Percentiles rank a stretch among this genome's conserved stretches.
phyloP scores from a whole-genome alignment of 2,329 filamentous ascomycete genomes.

The Penicillium digitatum region DNA sequence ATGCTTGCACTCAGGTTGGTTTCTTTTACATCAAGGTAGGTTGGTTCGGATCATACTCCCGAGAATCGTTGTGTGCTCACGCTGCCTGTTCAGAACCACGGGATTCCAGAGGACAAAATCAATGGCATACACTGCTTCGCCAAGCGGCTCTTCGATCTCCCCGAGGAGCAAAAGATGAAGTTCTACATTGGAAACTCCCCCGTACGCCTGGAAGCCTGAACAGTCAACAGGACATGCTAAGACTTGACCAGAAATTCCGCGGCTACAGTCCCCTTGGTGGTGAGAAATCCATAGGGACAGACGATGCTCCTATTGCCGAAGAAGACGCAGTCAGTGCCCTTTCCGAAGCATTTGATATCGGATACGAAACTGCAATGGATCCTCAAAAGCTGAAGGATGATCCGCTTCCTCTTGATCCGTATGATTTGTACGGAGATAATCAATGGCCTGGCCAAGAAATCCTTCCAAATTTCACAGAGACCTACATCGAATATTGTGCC shows the following conservation, averaged over 20 bases:
- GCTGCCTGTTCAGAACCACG: conserved; percentile 18
- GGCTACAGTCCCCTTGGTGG: conserved; percentile 27
- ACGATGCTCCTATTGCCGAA: conserved; percentile 10
- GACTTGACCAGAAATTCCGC: conserved; percentile 19
- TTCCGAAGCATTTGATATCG: conserved; percentile 28
- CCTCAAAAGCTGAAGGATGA: conserved; percentile 7
- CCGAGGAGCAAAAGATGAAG: conserved; percentile 43
- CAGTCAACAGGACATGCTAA: not conserved
- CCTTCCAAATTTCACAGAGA: conserved; percentile 16
- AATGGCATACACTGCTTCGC: conserved; percentile 21
- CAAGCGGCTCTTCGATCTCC: conserved; percentile 41
- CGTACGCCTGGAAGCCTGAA: not conserved
- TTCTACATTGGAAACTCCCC: conserved; percentile 34
- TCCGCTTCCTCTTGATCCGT: conserved; percentile 16
- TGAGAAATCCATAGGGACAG: conserved; percentile 18
- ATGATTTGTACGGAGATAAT: conserved; percentile 23
- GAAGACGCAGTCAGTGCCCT: conserved; percentile 13
- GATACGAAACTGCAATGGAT: conserved; percentile 25
- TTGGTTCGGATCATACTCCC: not conserved
- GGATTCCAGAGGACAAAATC: conserved; percentile 18
- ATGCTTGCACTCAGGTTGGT: conserved; percentile 39
- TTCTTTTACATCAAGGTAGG: conserved; percentile 45
- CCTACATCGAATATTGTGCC: conserved; percentile 21
- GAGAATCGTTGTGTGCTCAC: not conserved
- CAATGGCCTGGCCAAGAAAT: conserved; percentile 21